Evolutionary conservation across 768 basidiomycete species (phyloP), one percentile per base, ranked within the genome.

Genomic region (Boletus subparvulus): DNA sequence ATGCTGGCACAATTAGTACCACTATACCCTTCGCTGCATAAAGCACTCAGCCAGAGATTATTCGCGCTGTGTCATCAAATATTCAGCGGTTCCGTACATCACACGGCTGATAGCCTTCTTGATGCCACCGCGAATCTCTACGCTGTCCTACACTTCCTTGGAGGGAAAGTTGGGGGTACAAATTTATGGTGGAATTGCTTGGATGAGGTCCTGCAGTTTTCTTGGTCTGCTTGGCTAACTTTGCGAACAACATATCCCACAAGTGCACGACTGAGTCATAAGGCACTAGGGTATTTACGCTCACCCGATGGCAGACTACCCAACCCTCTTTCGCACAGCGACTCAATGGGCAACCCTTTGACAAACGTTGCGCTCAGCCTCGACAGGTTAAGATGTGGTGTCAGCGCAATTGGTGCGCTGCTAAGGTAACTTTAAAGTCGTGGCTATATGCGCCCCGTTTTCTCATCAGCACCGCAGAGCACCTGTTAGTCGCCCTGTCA

Each of bases 151-250:
- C 87, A 87, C 69, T 72, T 82, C 30, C 85, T 88, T 0, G 90
- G 90, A 21, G 92, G 92, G 9, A 94, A 92, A 71, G 84, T 90
- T 10, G 88, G 86, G 26, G 84, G 85, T 16, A 77, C 83, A 12
- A 81, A 76, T 50, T 63, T 87, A 6, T 94, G 92, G 92, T 80
- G 86, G 60, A 90, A 87, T 63, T 84, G 83, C 16, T 56, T 92
- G 26, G 88, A 92, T 47, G 87, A 87, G 30, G 84, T 85, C 2
- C 56, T 93, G 47, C 74, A 73, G 0, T 84, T 86, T 64, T 84
- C 82, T n/a, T 86, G 83, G 83, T 77, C 75, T 55, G 80, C 87
- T 3, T 82, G 90, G 65, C 58, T 73, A 28, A 69, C 77, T 7
- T 57, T 93, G 47, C 76, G 88, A 55, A 81, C 83, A 13, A 87